phyloP scores from a whole-genome alignment of 768 basidiomycete species.

The Royoungia palumana region DNA sequence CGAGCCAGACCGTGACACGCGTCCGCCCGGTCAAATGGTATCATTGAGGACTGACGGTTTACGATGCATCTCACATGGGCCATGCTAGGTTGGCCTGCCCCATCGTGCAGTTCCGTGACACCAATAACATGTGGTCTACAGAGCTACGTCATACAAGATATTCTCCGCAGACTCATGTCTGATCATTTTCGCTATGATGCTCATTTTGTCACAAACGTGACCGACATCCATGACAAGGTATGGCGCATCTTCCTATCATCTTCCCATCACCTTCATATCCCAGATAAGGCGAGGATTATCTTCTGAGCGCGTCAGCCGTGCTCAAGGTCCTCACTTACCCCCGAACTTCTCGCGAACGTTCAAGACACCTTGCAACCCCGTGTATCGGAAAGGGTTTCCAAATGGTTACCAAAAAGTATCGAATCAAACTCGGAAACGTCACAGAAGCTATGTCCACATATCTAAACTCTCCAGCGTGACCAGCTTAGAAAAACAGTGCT shows the following conservation, averaged over 20 bases:
- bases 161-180: constrained; percentile 64
- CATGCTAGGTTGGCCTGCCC: constrained; percentile 73
- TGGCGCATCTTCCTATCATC: no score
- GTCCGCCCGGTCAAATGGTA: constrained; percentile 93
- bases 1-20: no score
- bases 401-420: constrained; percentile 55
- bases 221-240: constrained; percentile 99
- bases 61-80: constrained; percentile 98
- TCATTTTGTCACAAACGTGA: constrained; percentile 99
- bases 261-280: neutral
- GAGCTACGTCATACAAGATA: constrained; percentile 61
- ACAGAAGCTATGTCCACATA: constrained; percentile 51
- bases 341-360: constrained; percentile 55
- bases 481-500: constrained; percentile 64
- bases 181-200: constrained; percentile 98
- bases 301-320: constrained; percentile 74
- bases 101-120: neutral
- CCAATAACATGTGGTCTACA: constrained; percentile 30
- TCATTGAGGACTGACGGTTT: constrained; percentile 98
- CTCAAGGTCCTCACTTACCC: constrained; percentile 53
- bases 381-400: constrained; percentile 58
- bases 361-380: constrained; percentile 64
- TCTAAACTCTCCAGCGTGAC: constrained; percentile 49
- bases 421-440: constrained; percentile 49
- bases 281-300: constrained; percentile 70